A percentile compares a stretch with the other conserved stretches of the same genome.
Conservation (phyloP, 768 basidiomycete species). For the Clavaria fumosa region DNA sequence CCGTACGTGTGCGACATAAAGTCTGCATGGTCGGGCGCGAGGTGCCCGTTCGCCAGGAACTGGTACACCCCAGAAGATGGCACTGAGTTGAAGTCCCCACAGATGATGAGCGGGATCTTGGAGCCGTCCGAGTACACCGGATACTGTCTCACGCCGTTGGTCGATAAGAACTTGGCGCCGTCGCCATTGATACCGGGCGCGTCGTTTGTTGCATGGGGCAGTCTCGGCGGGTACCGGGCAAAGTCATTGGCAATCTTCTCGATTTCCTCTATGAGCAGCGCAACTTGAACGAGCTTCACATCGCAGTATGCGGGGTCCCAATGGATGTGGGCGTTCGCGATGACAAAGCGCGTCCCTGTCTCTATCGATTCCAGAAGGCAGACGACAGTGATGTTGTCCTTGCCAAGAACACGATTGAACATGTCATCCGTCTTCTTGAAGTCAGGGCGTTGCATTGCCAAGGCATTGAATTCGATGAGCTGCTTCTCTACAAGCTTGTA, state of each 20-base stretch:
- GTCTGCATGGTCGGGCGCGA: constrained; percentile 68
- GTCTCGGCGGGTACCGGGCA: constrained; percentile 59
- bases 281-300: constrained; percentile 95
- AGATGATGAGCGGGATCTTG: constrained; percentile 83
- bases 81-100: constrained; percentile 92
- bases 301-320: constrained; percentile 91
- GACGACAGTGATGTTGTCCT: constrained; percentile 85
- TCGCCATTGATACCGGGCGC: constrained; percentile 4
- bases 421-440: constrained; percentile 98
- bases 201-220: constrained; percentile 25
- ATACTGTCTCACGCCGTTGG: constrained; percentile 28
- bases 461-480: constrained; percentile 81
- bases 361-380: constrained; percentile 74
- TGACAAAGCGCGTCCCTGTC: constrained; percentile 76
- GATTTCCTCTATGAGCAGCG: constrained; percentile 80
- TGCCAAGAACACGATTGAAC: constrained; percentile 95
- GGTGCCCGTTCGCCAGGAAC: constrained; percentile 59
- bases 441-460: constrained; percentile 85
- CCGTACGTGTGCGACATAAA: constrained; percentile 90
- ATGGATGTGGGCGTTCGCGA: constrained; percentile 82
- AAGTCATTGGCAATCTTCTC: constrained; percentile 81
- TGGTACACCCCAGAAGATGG: constrained; percentile 85
- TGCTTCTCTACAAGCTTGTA: constrained; percentile 90
- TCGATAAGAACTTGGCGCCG: constrained; percentile 4
- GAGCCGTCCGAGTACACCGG: constrained; percentile 69